Percentiles rank a stretch among this genome's conserved stretches.
Conservation (phyloP, 129 eudicot genomes). For the Saussurea involucrata region DNA sequence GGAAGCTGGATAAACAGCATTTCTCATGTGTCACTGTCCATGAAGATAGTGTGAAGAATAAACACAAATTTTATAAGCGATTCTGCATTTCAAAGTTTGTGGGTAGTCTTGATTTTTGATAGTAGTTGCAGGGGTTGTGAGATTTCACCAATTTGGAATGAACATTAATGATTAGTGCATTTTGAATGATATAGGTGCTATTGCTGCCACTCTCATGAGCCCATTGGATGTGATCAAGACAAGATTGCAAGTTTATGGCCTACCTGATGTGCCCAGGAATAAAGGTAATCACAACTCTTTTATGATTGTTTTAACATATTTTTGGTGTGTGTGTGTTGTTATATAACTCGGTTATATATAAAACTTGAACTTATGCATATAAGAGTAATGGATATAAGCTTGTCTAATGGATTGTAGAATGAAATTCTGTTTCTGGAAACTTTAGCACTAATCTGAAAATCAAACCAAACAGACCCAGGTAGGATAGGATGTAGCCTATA, state of each 20-base stretch:
- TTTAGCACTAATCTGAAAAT: neutral
- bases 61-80: neutral
- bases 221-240: constrained; percentile 94
- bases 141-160: neutral
- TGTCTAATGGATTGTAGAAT: too few species aligned
- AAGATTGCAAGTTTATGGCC: constrained; percentile 78
- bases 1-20: neutral
- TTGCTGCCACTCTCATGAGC: constrained; percentile 76
- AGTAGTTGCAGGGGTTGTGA: neutral
- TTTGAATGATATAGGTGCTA: constrained; percentile 53
- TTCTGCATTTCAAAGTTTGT: neutral
- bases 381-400: too few species aligned
- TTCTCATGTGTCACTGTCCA: neutral
- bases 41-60: constrained; percentile 14
- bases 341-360: neutral
- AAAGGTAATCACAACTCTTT: constrained; percentile 35
- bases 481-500: neutral
- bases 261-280: constrained; percentile 43
- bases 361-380: neutral
- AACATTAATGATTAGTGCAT: neutral
- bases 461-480: too few species aligned
- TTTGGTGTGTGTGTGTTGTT: neutral
- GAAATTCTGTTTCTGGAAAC: too few species aligned
- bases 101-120: neutral
- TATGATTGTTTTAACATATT: neutral